Evolutionary conservation across 2,329 filamentous ascomycete genomes (phyloP).

Genomic region (Cladosporium sphaerospermum): DNA sequence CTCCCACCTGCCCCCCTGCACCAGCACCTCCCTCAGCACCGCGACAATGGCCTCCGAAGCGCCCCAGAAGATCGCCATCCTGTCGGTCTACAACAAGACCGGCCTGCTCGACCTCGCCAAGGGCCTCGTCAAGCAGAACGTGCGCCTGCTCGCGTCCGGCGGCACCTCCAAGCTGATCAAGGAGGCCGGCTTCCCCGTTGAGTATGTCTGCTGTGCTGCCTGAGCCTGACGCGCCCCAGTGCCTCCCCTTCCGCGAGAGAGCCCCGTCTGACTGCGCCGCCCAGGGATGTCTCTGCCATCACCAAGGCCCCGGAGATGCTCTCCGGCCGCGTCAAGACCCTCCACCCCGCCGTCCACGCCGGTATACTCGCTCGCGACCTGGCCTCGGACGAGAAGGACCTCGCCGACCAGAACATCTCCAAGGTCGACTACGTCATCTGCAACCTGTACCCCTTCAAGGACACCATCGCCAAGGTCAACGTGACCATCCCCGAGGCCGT

Average conservation of each 20-base stretch:
- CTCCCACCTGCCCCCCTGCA: neutral
- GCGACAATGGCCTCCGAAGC: constrained; percentile 19
- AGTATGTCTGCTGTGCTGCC: constrained; percentile 45
- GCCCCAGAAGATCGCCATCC: constrained; percentile 57
- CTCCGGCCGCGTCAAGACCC: constrained; percentile 84
- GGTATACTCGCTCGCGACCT: constrained; percentile 92
- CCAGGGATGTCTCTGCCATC: constrained; percentile 91
- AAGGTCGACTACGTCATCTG: constrained; percentile 94
- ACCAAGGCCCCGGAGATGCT: constrained; percentile 95
- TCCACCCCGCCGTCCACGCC: constrained; percentile 71
- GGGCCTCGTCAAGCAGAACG: constrained; percentile 80
- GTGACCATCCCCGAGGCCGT: constrained; percentile 95
- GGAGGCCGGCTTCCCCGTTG: constrained; percentile 90
- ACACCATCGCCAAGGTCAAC: constrained; percentile 93
- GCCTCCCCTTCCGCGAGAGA: neutral
- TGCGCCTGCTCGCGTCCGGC: constrained; percentile 87
- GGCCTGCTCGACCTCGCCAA: constrained; percentile 88
- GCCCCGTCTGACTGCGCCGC: neutral
- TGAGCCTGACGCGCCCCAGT: neutral
- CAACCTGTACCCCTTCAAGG: constrained; percentile 99
- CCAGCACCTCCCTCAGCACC: neutral
- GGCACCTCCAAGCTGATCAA: constrained; percentile 95
- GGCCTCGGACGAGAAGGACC: constrained; percentile 92
- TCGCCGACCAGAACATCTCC: constrained; percentile 88
- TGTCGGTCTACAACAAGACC: constrained; percentile 99